A percentile compares a stretch with the other conserved stretches of the same genome.
Conservation (phyloP, 495 filamentous ascomycete species). For the Cladorrhinum samala region DNA sequence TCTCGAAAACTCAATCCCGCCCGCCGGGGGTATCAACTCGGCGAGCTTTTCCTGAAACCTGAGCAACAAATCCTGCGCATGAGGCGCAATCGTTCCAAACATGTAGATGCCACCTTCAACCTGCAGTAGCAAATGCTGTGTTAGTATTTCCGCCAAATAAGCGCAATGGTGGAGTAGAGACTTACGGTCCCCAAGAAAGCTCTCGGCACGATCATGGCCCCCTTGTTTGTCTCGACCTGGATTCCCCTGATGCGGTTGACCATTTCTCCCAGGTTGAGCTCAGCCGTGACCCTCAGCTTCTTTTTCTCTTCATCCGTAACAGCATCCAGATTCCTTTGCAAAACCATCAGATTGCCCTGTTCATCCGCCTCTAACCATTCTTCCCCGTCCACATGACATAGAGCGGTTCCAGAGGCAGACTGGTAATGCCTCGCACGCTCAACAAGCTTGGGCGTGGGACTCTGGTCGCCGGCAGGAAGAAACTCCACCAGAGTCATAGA, state of each 20-base stretch:
- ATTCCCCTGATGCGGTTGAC: slow-evolving; percentile 69
- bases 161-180: slow-evolving; percentile 5
- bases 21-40: slow-evolving; percentile 57
- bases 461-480: slow-evolving; percentile 37
- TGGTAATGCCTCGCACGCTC: slow-evolving; percentile 79
- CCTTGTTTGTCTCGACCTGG: slow-evolving; percentile 51
- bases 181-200: slow-evolving; percentile 88
- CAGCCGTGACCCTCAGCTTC: slow-evolving; percentile 65
- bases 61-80: slow-evolving; percentile 73
- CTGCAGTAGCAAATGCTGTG: slow-evolving; percentile 35
- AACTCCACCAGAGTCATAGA: slow-evolving; percentile 73
- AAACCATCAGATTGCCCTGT: slow-evolving; percentile 78
- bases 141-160: slow-evolving; percentile 19
- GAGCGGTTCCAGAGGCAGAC: slow-evolving; percentile 73
- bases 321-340: slow-evolving; percentile 63
- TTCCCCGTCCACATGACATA: slow-evolving; percentile 59
- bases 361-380: slow-evolving; percentile 75
- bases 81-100: slow-evolving; percentile 65
- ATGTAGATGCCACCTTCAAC: slow-evolving; percentile 90
- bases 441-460: slow-evolving; percentile 44
- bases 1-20: slow-evolving; percentile 63
- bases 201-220: slow-evolving; percentile 64
- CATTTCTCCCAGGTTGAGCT: slow-evolving; percentile 84
- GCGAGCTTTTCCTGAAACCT: slow-evolving; percentile 66
- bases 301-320: slow-evolving; percentile 67